Percentiles rank a stretch among this genome's conserved stretches.
phyloP scores from a whole-genome alignment of 2,329 filamentous ascomycete species.

The Penicillium palitans region DNA sequence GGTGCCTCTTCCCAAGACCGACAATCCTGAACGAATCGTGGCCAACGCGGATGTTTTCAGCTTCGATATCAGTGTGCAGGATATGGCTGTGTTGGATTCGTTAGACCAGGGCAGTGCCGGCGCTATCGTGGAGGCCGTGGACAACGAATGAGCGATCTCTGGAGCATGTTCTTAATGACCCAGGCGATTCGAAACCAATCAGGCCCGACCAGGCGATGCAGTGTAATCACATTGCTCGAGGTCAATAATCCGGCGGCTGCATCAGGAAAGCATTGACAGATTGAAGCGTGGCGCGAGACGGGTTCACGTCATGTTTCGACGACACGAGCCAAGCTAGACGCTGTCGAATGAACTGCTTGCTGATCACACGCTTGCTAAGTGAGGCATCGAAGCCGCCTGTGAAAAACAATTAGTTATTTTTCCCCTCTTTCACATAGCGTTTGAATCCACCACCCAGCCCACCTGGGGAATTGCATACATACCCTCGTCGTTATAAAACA shows the following conservation, averaged over 20 bases:
- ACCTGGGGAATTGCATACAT: constrained; percentile 24
- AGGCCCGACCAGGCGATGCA: constrained; percentile 4
- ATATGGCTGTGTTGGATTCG: constrained; percentile 57
- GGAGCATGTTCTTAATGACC: constrained; percentile 8
- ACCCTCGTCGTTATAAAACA: constrained; percentile 68
- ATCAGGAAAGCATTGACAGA: constrained; percentile 91
- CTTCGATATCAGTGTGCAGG: constrained; percentile 58
- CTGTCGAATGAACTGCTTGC: constrained; percentile 75
- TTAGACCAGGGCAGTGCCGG: constrained; percentile 53
- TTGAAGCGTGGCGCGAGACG: constrained; percentile 80
- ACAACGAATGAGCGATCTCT: constrained; percentile 39
- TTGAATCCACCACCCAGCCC: constrained; percentile 14
- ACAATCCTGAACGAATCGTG: constrained; percentile 64
- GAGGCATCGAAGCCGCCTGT: constrained; percentile 35
- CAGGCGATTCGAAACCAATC: constrained; percentile 11
- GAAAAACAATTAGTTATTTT: constrained; percentile 14
- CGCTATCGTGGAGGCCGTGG: constrained; percentile 50
- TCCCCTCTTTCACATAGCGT: constrained; percentile 22
- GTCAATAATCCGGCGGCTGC: constrained; percentile 44
- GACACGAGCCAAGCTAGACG: constrained; percentile 81
- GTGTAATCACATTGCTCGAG: constrained; percentile 4
- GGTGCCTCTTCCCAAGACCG: constrained; percentile 73
- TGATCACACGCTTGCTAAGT: constrained; percentile 47
- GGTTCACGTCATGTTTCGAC: constrained; percentile 75
- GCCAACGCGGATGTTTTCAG: constrained; percentile 65